Base-by-base conservation (phyloP, 257 asterid genomes). In the Haberlea rhodopensis region DNA sequence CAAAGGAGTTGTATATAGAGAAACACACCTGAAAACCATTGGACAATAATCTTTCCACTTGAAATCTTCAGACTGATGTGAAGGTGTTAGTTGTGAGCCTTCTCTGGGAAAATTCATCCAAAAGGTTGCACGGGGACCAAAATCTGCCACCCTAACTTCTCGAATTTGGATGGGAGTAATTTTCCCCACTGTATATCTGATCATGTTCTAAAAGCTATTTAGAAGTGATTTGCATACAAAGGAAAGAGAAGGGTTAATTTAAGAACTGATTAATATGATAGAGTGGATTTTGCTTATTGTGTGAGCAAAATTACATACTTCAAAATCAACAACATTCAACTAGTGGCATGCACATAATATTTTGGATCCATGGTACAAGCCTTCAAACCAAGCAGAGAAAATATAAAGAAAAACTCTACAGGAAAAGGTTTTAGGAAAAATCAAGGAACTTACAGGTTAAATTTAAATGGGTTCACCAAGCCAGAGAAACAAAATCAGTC, bases 41-140 rank as follows among this genome's bases (percentile, higher is more conserved):
- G 99, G 99, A 80, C 99, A 90, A 60, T 90, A 94, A 75, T 88
- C 96, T 79, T 94, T 94, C 99, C 99, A 94, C 85, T 75, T 89
- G 82, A 94, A 94, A 86, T 87, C 97, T 20, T 90, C 99, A 9
- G 99, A 94, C 68, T 85, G 97, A 69, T 90, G 99, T 24, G 84
- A 66, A 49, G 99, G 99, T 53, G 99, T 87, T 76, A 90, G 65
- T 63, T 90, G 96, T 51, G 97, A 94, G 22, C 99, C 97, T 68
- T 70, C 90, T 69, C 81, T 90, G 10, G 99, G 99, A 73, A 94
- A 94, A 62, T 78, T 76, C 99, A 94, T 94, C 96, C 95, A 94
- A 73, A 94, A 90, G 86, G 91, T 84, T 63, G 99, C 99, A 59
- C 76, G 87, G 15, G 85, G 71, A 27, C 97, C 97, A 57, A 94